Conservation (phyloP, 352 stramenopile species). For the Elongisporangium undulatum region DNA sequence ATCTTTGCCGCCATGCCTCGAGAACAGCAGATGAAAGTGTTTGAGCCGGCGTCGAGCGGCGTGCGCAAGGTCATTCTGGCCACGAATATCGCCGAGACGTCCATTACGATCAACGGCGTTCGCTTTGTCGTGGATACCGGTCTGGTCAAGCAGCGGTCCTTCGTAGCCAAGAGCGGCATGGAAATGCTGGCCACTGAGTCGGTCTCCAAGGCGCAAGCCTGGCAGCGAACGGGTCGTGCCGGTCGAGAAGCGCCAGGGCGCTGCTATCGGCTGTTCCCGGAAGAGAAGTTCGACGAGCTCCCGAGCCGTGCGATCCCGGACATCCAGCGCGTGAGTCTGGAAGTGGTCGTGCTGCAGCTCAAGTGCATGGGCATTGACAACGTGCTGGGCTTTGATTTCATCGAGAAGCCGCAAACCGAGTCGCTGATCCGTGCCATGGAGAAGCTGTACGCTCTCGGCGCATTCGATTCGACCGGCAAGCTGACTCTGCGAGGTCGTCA, state of each 20-base stretch:
- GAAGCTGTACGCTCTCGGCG: constrained; percentile 74
- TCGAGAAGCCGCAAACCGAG: constrained; percentile 77
- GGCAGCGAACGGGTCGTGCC: constrained; percentile 87
- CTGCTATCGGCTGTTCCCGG: constrained; percentile 81
- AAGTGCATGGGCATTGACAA: constrained; percentile 86
- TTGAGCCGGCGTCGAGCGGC: constrained; percentile 72
- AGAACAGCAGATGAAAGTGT: constrained; percentile 94
- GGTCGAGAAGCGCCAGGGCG: constrained; percentile 78
- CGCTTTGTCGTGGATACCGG: constrained; percentile 85
- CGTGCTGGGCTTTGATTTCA: constrained; percentile 86
- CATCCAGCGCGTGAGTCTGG: constrained; percentile 84
- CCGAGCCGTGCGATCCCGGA: constrained; percentile 69
- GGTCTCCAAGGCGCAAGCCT: constrained; percentile 88
- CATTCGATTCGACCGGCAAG: constrained; percentile 54
- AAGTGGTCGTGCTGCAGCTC: constrained; percentile 80
- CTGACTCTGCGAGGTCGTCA: constrained; percentile 71
- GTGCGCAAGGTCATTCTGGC: constrained; percentile 92
- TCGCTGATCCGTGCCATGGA: constrained; percentile 80
- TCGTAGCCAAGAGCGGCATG: constrained; percentile 84
- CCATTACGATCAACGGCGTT: constrained; percentile 98
- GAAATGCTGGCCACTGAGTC: constrained; percentile 86
- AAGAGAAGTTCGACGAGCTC: constrained; percentile 84
- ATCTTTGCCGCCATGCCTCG: constrained; percentile 95
- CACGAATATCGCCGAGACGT: constrained; percentile 97
- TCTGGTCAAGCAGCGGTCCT: constrained; percentile 85